Percentiles rank a stretch among this genome's conserved stretches.
These are phyloP conservation scores for Calonectria ilicicola DNA, from an alignment of 2,329 filamentous ascomycete genomes.

Conservation along the genomic window DNA sequence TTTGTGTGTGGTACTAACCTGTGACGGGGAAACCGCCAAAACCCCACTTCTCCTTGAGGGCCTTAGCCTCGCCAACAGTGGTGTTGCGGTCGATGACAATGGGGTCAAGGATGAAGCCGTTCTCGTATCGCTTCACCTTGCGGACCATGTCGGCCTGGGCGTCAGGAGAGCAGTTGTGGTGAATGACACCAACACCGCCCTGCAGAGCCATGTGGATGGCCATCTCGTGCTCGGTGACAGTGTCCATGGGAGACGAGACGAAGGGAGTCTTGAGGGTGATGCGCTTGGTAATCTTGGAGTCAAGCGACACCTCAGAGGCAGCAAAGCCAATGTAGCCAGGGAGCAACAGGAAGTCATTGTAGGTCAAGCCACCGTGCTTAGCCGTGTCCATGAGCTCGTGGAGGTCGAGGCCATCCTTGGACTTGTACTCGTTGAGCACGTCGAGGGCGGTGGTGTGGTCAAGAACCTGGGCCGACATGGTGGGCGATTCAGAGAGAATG, in stretches of 20 bases:
- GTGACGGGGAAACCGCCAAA: conserved; percentile 99
- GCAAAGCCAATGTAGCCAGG: conserved; percentile 99
- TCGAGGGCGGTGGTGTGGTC: conserved; percentile 83
- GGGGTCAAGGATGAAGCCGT: conserved; percentile 97
- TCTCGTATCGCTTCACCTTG: conserved; percentile 99
- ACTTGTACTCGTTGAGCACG: conserved; percentile 83
- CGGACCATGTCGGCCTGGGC: conserved; percentile 98
- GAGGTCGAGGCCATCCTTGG: conserved; percentile 87
- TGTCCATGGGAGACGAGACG: conserved; percentile 99
- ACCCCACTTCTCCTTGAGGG: conserved; percentile 96
- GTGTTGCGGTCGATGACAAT: conserved; percentile 89
- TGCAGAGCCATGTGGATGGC: conserved; percentile 96
- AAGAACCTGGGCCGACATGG: conserved; percentile 78
- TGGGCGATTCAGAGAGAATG: conserved; percentile 50
- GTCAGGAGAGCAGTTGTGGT: conserved; percentile 99
- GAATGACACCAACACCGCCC: conserved; percentile 92
- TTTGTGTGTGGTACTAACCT: conserved; percentile 72
- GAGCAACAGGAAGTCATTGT: conserved; percentile 98
- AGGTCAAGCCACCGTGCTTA: conserved; percentile 93
- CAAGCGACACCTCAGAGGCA: conserved; percentile 87
- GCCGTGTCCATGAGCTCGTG: conserved; percentile 90
- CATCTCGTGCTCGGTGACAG: conserved; percentile 99
- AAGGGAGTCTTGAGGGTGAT: conserved; percentile 97
- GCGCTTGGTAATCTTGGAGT: conserved; percentile 93
- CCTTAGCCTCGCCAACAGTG: conserved; percentile 91